A percentile compares a stretch with the other conserved stretches of the same genome.
These are phyloP conservation scores for Perilla frutescens DNA, from an alignment of 257 asterid genomes.

Conservation along the genomic window DNA sequence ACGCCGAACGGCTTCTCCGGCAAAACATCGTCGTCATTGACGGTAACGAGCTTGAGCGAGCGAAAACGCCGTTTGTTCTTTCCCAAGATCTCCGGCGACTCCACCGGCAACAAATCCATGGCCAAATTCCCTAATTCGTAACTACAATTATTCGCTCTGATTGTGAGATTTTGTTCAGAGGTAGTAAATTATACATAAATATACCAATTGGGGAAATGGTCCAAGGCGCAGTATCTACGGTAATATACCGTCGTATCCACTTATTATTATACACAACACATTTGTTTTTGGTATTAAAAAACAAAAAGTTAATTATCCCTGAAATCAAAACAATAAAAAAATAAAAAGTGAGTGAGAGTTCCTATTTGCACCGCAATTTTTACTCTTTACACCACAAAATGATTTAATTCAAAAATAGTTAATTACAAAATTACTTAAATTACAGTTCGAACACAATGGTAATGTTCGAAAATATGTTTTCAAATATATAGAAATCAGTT, in stretches of 20 bases:
- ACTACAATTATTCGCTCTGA: background rate
- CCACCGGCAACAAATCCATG: conserved; percentile 87
- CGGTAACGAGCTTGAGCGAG: conserved; percentile 78
- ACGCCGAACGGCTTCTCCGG: conserved; percentile 75
- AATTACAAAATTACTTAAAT: too few relatives aligned
- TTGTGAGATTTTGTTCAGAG: conserved; percentile 1
- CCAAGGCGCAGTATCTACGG: conserved; percentile 31
- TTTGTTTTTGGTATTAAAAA: background rate
- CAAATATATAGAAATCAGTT: too few relatives aligned
- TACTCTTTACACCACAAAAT: too few relatives aligned
- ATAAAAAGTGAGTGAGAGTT: too few relatives aligned
- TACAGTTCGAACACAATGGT: too few relatives aligned
- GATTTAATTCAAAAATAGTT: too few relatives aligned
- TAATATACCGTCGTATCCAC: conserved; percentile 19
- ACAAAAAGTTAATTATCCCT: too few relatives aligned
- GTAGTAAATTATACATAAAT: background rate
- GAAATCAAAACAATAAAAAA: too few relatives aligned
- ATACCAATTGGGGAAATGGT: conserved; percentile 32
- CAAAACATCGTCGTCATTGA: conserved; percentile 67
- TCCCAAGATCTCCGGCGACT: conserved; percentile 59
- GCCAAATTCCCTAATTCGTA: conserved; percentile 11
- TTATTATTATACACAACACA: background rate
- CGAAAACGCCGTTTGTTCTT: conserved; percentile 77
- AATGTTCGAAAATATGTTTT: too few relatives aligned
- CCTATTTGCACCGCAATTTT: too few relatives aligned